Evolutionary conservation across 345 rosid genomes (phyloP).

Genomic region (Durio zibethinus): DNA sequence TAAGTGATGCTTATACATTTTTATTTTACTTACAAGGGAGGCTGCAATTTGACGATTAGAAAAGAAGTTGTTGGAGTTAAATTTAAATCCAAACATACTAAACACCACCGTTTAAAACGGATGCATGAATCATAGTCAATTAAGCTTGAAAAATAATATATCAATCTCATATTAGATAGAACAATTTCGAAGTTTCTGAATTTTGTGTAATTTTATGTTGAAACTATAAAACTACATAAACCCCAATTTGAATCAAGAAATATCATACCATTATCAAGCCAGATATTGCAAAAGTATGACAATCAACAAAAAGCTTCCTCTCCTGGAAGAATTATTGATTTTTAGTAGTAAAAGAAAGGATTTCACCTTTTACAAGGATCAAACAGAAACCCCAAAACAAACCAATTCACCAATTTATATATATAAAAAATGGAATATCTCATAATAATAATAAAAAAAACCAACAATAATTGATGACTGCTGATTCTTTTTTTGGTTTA

Average conservation of each 20-base stretch:
- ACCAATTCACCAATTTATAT: not conserved
- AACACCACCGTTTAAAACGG: too few relatives aligned
- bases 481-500: too few relatives aligned
- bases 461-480: not conserved
- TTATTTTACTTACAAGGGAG: too few relatives aligned
- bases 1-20: too few relatives aligned
- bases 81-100: too few relatives aligned
- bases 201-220: not conserved
- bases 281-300: not conserved
- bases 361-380: not conserved
- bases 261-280: not conserved
- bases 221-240: not conserved
- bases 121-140: too few relatives aligned
- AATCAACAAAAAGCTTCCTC: not conserved
- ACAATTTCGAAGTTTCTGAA: too few relatives aligned
- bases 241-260: not conserved
- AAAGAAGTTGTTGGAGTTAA: too few relatives aligned
- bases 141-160: not conserved
- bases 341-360: not conserved
- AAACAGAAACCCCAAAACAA: not conserved
- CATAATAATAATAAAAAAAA: not conserved
- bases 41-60: too few relatives aligned
- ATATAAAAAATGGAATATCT: not conserved
- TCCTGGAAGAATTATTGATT: not conserved
- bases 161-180: not conserved